Conservation (phyloP, 2,329 filamentous ascomycete genomes). For the Lecanoromycetidae sp. region DNA sequence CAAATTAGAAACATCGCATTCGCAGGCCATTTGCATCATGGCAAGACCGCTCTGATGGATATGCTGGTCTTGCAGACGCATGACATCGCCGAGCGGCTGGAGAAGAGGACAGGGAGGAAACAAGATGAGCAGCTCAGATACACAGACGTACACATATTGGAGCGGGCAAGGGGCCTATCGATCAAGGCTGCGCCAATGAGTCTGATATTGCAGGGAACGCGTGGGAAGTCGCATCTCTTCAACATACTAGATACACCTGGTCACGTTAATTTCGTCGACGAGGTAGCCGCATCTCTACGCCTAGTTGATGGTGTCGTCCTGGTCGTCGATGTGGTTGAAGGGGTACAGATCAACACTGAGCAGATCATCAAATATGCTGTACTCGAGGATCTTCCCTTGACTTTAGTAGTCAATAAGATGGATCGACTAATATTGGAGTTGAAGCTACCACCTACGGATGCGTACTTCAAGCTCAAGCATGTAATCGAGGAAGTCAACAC, state of each 20-base stretch:
- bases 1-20: constrained; percentile 89
- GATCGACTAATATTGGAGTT: constrained; percentile 88
- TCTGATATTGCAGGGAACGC: constrained; percentile 72
- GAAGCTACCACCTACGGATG: constrained; percentile 84
- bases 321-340: constrained; percentile 91
- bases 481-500: constrained; percentile 98
- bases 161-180: constrained; percentile 79
- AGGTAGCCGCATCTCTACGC: constrained; percentile 77
- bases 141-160: constrained; percentile 80
- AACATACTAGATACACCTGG: constrained; percentile 94
- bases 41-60: constrained; percentile 96
- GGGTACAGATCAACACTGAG: constrained; percentile 97
- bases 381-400: constrained; percentile 76
- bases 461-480: constrained; percentile 98
- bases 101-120: constrained; percentile 68
- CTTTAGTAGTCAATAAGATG: constrained; percentile 92
- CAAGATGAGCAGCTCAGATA: constrained; percentile 86
- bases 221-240: constrained; percentile 86
- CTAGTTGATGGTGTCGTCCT: constrained; percentile 85
- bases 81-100: constrained; percentile 64
- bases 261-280: constrained; percentile 96
- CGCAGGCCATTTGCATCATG: constrained; percentile 88
- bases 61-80: constrained; percentile 96
- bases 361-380: constrained; percentile 95
- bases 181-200: constrained; percentile 94